phyloP scores from a whole-genome alignment of 208 protist genomes.

The Phytomonas sp. region DNA sequence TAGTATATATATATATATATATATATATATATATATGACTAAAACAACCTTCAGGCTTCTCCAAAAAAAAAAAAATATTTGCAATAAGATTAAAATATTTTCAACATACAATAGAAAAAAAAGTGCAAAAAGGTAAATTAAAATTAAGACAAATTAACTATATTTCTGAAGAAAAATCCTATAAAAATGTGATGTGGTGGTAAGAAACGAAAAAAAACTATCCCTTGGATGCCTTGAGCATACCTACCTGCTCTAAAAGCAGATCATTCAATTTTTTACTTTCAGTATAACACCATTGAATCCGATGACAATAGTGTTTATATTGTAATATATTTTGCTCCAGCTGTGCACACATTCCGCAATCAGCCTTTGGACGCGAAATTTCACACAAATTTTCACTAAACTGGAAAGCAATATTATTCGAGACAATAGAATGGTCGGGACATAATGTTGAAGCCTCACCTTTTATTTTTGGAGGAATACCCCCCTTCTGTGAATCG shows the following conservation, averaged over 20 bases:
- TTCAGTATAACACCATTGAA: neutral
- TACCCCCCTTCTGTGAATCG: neutral
- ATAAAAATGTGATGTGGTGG: neutral
- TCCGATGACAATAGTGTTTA: conserved; percentile 1
- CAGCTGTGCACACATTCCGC: neutral
- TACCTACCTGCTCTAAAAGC: neutral
- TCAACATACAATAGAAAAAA: conserved; percentile 4
- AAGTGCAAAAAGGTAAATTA: neutral
- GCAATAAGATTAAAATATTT: conserved; percentile 1
- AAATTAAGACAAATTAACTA: conserved; percentile 2
- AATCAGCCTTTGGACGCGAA: neutral
- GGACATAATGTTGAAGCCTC: neutral
- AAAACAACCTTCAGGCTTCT: neutral
- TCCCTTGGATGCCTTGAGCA: neutral
- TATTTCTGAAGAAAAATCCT: neutral
- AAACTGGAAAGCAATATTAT: neutral
- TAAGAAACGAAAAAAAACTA: neutral
- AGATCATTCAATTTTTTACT: neutral
- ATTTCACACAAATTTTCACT: neutral
- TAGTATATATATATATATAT: too few relatives aligned
- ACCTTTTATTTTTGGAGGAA: neutral
- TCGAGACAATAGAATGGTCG: neutral
- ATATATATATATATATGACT: neutral
- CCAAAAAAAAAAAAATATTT: neutral
- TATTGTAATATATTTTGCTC: neutral